These are phyloP conservation scores for Cercospora beticola DNA, from an alignment of 2,329 filamentous ascomycete genomes.

Conservation along the genomic window DNA sequence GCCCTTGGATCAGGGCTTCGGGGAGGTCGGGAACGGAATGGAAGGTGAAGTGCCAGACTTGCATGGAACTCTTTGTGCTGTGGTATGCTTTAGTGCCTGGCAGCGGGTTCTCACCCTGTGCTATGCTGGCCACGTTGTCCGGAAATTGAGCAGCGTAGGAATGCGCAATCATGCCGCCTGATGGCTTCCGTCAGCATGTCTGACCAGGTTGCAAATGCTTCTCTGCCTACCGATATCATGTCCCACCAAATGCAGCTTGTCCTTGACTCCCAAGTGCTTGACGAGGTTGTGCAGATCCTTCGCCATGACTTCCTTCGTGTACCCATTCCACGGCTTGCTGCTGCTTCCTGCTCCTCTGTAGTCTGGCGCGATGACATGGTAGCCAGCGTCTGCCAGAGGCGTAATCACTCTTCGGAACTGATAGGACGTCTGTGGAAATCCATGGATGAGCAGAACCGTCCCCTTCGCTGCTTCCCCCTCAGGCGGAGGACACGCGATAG, in stretches of 20 bases:
- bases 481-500: slow-evolving; percentile 28
- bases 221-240: slow-evolving; percentile 44
- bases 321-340: slow-evolving; percentile 34
- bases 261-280: slow-evolving; percentile 32
- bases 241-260: slow-evolving; percentile 45
- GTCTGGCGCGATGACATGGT: slow-evolving; percentile 23
- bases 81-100: slow-evolving; percentile 37
- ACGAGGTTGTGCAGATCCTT: slow-evolving; percentile 42
- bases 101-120: slow-evolving; percentile 47
- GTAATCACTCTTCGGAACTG: slow-evolving; percentile 45
- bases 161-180: slow-evolving; percentile 50
- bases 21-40: slow-evolving; percentile 44
- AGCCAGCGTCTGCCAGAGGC: slow-evolving; percentile 38
- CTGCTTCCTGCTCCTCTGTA: slow-evolving; percentile 21
- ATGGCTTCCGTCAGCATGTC: slow-evolving; percentile 34
- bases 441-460: slow-evolving; percentile 49
- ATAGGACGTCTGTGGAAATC: slow-evolving; percentile 51
- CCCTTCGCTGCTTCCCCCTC: slow-evolving; percentile 31
- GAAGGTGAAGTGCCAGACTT: slow-evolving; percentile 47
- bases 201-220: background rate
- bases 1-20: slow-evolving; percentile 42
- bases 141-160: slow-evolving; percentile 43
- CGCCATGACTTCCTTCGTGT: slow-evolving; percentile 45
- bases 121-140: slow-evolving; percentile 39
- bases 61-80: slow-evolving; percentile 29